Conservation (phyloP, 257 asterid species). For the Solanum bulbocastanum region DNA sequence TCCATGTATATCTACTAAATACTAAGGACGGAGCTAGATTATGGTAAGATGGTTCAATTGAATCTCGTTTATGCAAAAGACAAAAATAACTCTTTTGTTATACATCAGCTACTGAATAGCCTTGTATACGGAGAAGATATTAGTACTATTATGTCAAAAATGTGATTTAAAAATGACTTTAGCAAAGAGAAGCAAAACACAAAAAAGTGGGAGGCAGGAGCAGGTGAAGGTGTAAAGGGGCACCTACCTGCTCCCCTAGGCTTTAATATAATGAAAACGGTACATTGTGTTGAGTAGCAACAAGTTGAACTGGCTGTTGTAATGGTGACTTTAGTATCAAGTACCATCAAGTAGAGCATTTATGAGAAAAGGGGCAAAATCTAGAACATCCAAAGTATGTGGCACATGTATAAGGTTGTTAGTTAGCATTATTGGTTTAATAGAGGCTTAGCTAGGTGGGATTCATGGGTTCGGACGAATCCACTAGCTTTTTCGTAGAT, state of each 20-base stretch:
- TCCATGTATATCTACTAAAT: neutral
- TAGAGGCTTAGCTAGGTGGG: too few relatives aligned
- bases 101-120: too few relatives aligned
- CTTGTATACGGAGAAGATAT: too few relatives aligned
- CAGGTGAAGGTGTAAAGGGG: neutral
- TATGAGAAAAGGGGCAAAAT: neutral
- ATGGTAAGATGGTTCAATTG: neutral
- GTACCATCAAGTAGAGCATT: neutral
- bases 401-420: neutral
- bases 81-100: too few relatives aligned
- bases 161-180: too few relatives aligned
- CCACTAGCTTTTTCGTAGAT: accelerated
- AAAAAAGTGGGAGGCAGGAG: neutral
- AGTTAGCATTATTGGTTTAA: neutral
- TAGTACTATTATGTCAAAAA: too few relatives aligned
- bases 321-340: neutral
- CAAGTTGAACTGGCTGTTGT: neutral
- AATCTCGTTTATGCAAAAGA: too few relatives aligned
- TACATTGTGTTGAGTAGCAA: neutral
- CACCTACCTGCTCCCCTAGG: neutral
- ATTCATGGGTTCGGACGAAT: accelerated
- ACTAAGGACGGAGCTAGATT: neutral
- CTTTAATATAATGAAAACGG: neutral
- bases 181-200: neutral
- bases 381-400: neutral